These are phyloP conservation scores for Tolypocladium paradoxum DNA, from an alignment of 2,329 filamentous ascomycete genomes.

Conservation along the genomic window DNA sequence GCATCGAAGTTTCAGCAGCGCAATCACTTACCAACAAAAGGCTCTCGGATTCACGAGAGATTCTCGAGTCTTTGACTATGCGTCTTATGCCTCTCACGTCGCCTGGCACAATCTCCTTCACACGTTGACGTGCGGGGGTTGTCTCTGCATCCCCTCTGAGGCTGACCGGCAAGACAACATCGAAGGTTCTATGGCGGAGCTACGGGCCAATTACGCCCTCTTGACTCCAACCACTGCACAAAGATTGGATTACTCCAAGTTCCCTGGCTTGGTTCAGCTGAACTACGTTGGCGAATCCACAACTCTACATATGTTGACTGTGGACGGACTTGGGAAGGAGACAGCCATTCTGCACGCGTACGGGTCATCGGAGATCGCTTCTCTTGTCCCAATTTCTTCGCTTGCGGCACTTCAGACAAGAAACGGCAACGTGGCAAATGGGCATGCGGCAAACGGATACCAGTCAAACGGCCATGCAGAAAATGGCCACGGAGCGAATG, in stretches of 20 bases:
- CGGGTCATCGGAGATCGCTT: neutral
- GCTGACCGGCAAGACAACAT: neutral
- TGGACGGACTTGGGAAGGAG: neutral
- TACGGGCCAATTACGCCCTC: conserved; percentile 1
- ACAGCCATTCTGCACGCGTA: neutral
- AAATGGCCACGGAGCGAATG: neutral
- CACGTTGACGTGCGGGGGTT: neutral
- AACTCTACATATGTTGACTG: neutral
- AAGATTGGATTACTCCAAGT: neutral
- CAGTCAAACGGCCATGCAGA: neutral
- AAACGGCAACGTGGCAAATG: neutral
- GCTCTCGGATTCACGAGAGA: conserved; percentile 3
- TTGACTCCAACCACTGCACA: neutral
- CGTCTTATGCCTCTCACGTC: neutral
- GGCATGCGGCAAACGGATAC: neutral
- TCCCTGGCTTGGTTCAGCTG: neutral
- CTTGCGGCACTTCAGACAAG: neutral
- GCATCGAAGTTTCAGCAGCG: conserved; percentile 8
- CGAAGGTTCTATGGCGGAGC: neutral
- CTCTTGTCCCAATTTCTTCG: neutral
- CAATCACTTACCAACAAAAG: conserved; percentile 4
- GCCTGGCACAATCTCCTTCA: neutral
- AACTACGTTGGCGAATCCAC: neutral
- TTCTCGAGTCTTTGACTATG: conserved; percentile 6
- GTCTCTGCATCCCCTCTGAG: conserved; percentile 2